These are phyloP conservation scores for Colletotrichum sp. DNA, from an alignment of 2,329 filamentous ascomycete species.

Conservation along the genomic window DNA sequence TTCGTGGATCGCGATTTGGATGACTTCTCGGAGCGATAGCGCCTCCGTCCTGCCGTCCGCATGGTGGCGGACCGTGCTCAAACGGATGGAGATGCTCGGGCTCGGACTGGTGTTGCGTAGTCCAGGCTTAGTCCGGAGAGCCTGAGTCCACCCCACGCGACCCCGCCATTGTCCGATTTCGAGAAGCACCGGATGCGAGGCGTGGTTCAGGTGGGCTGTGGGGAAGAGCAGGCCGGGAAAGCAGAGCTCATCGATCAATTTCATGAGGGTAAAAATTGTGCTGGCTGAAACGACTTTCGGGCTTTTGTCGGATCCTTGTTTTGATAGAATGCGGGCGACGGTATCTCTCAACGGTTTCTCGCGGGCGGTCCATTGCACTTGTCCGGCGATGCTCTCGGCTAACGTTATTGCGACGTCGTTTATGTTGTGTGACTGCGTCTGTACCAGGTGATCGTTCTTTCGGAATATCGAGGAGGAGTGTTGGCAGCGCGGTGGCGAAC, in stretches of 20 bases:
- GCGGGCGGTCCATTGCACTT: neutral
- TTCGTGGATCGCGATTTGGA: slow-evolving; percentile 32
- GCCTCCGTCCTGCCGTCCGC: neutral
- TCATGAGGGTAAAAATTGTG: slow-evolving; percentile 12
- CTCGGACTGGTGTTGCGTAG: neutral
- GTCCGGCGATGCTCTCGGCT: slow-evolving; percentile 2
- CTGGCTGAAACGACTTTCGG: neutral
- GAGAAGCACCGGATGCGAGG: slow-evolving; percentile 5
- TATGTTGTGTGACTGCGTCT: slow-evolving; percentile 1
- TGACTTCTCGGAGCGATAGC: slow-evolving; percentile 31
- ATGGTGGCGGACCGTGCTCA: slow-evolving; percentile 15
- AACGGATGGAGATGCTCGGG: slow-evolving; percentile 15
- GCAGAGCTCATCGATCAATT: slow-evolving; percentile 13
- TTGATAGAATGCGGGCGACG: neutral
- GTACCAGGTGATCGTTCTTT: neutral
- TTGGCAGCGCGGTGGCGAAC: neutral
- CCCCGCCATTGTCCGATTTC: slow-evolving; percentile 11
- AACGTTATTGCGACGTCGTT: slow-evolving; percentile 13
- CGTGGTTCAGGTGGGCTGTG: slow-evolving; percentile 9
- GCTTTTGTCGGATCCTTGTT: slow-evolving; percentile 1
- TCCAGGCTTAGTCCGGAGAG: slow-evolving; percentile 2
- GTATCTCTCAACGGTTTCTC: neutral
- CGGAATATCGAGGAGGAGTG: neutral
- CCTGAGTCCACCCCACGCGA: slow-evolving; percentile 15
- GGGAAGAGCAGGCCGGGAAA: slow-evolving; percentile 7